Percentiles rank a stretch among this genome's conserved stretches.
Evolutionary conservation across 768 basidiomycete species (phyloP).

Genomic region (Rhizopogon salebrosus): DNA sequence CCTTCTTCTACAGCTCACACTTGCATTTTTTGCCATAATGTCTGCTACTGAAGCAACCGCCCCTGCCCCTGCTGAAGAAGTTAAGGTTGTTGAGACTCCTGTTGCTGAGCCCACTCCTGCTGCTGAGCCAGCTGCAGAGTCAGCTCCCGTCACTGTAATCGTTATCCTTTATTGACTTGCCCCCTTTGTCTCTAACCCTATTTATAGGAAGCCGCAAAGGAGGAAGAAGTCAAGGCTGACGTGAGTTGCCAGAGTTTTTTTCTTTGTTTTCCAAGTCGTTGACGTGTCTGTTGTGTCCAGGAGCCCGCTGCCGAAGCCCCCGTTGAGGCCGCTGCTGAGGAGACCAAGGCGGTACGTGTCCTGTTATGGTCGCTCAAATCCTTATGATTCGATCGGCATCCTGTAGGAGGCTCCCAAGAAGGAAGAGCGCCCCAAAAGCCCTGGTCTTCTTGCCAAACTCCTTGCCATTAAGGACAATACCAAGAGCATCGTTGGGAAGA

Average conservation of each 20-base stretch:
- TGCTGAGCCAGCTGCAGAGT: constrained; percentile 20
- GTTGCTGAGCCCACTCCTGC: constrained; percentile 25
- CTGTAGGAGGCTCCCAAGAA: constrained; percentile 45
- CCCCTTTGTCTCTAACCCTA: neutral
- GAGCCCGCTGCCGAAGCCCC: constrained; percentile 27
- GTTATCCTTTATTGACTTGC: constrained; percentile 3
- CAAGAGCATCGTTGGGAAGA: constrained; percentile 44
- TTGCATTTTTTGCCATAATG: constrained; percentile 68
- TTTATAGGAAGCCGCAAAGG: constrained; percentile 37
- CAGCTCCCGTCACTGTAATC: constrained; percentile 29
- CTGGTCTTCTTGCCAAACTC: constrained; percentile 68
- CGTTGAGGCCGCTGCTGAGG: constrained; percentile 34
- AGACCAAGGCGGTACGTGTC: constrained; percentile 34
- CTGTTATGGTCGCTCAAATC: constrained; percentile 3
- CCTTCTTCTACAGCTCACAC: constrained; percentile 39
- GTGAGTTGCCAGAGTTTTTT: constrained; percentile 20
- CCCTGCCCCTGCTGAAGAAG: constrained; percentile 44
- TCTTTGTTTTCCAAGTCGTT: neutral
- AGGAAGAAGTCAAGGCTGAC: constrained; percentile 34
- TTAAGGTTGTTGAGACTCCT: constrained; percentile 41
- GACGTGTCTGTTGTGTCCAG: constrained; percentile 18
- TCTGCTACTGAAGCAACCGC: constrained; percentile 63
- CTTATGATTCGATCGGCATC: constrained; percentile 27
- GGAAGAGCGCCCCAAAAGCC: constrained; percentile 80
- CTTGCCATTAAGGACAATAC: constrained; percentile 65